Evolutionary conservation across 139 green algal species (phyloP), one percentile per base, ranked within the genome.

Genomic region (Deuterostichococcus epilithicus): DNA sequence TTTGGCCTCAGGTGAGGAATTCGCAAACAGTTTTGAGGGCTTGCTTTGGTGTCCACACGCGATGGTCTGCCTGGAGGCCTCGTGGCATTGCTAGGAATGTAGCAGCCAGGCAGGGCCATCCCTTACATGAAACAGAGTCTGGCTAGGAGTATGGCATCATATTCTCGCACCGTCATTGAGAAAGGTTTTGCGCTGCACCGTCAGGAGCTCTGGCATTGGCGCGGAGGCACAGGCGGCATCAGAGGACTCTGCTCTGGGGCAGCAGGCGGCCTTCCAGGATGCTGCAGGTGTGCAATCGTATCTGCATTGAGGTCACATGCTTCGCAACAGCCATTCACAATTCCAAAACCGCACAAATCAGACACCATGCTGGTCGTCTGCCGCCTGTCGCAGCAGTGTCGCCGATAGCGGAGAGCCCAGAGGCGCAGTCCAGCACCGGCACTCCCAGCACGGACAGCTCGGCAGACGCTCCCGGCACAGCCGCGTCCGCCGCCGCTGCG

Each of bases 381-480:
- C 28, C 20, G 4, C 3, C 2, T 30, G 26, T 39, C 35, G 72
- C 72, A 76, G 72, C 45, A 10, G 34, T 76, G 37, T 76, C 72
- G 32, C 45, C 72, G 8, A 76, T 76, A 47, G 72, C 72, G n/a
- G 75, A 79, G 39, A 74, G 47, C 75, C 76, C 68, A 34, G 67
- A 70, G 44, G 42, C 18, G 10, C 71, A 66, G 66, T 67, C 39
- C 52, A 22, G 15, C 33, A 5, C 70, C 4, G 8, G 26, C 58
- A 58, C n/a, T 22, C 32, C 18, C 73, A 71, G 73, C 73, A 76
- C 30, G 6, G 58, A 22, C 38, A 38, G 42, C 30, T 22, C 38
- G 8, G 44, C 38, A 76, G n/a, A n/a, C n/a, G n/a, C n/a, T n/a
- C n/a, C n/a, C 36, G 22, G 22, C 35, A 68, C 59, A 65, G 1